Evolutionary conservation across 495 filamentous ascomycete species (phyloP), one percentile per base, ranked within the genome.

Genomic region (Aspergillus affinis): DNA sequence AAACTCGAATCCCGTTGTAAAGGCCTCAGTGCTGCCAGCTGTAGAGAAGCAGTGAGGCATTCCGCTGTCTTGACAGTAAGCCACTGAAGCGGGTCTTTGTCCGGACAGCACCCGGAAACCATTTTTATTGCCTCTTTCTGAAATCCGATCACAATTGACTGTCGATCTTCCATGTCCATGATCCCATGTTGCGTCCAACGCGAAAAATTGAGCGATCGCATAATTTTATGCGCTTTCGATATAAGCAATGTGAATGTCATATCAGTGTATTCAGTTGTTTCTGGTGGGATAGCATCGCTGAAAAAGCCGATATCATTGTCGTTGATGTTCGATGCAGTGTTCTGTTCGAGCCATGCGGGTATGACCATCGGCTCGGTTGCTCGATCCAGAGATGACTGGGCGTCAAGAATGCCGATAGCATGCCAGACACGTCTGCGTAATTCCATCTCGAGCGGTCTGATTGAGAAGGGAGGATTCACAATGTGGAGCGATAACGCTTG

Each of bases 401-500:
- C 23, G 47, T 78, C 76, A 3, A 78, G 63, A 20, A 75, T 47
- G 9, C 72, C 70, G 19, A 78, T 78, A 4, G 58, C 66, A 50
- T 66, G 63, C 73, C 73, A 77, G 27, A 73, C 57, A 45, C 76
- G 73, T 18, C 65, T 64, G 9, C 76, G 73, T 50, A 78, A 64
- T 45, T 78, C 64, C 7, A 65, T 65, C 30, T 76, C 73, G 23
- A 77, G 72, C 0, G 70, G 66, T 2, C 55, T 61, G 13, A 77
- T 62, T 2, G 65, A 52, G 19, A 76, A 77, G 15, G 75, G 69
- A 2, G 75, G 72, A 4, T 69, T 61, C 3, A 64, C 41, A 17
- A 73, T 75, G 58, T 92, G 86, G 29, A 91, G 79, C 19, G 82
- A 87, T 19, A 90, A 71, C 9, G 86, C 82, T 67, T 90, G 87